Evolutionary conservation across 2,329 filamentous ascomycete genomes (phyloP).

Genomic region (Thielaviopsis cerberus): DNA sequence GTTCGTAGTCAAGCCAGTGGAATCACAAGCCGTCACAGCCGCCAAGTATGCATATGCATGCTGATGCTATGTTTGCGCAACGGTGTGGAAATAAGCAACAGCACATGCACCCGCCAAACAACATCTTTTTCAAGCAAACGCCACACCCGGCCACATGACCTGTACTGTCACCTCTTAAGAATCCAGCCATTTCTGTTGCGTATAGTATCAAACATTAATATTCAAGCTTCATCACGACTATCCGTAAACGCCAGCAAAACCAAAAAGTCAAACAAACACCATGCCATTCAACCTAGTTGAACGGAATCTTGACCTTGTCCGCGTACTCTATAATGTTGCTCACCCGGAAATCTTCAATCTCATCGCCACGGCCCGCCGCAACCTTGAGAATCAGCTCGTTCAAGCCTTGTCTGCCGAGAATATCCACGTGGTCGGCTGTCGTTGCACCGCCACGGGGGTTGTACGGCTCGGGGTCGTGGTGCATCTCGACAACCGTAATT

Average conservation of each 20-base stretch:
- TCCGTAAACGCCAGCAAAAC: not conserved
- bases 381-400: constrained; percentile 82
- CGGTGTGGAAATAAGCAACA: not conserved
- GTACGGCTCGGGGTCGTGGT: constrained; percentile 84
- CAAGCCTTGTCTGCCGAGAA: constrained; percentile 68
- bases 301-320: constrained; percentile 63
- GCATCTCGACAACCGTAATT: constrained; percentile 85
- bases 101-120: too few species aligned
- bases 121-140: too few species aligned
- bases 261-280: not conserved
- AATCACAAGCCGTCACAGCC: too few species aligned
- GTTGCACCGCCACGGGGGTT: constrained; percentile 56
- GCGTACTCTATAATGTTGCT: constrained; percentile 73
- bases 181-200: too few species aligned
- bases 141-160: too few species aligned
- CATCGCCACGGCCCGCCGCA: constrained; percentile 65
- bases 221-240: too few species aligned
- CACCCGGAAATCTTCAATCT: constrained; percentile 57
- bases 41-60: too few species aligned
- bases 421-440: constrained; percentile 86
- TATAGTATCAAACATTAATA: too few species aligned
- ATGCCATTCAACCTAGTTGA: constrained; percentile 27
- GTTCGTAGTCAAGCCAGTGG: too few species aligned
- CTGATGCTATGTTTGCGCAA: not conserved
- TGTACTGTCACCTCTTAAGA: too few species aligned